Conservation (phyloP, 1,284 basidiomycete species). For the Boletellus deceptivus region DNA sequence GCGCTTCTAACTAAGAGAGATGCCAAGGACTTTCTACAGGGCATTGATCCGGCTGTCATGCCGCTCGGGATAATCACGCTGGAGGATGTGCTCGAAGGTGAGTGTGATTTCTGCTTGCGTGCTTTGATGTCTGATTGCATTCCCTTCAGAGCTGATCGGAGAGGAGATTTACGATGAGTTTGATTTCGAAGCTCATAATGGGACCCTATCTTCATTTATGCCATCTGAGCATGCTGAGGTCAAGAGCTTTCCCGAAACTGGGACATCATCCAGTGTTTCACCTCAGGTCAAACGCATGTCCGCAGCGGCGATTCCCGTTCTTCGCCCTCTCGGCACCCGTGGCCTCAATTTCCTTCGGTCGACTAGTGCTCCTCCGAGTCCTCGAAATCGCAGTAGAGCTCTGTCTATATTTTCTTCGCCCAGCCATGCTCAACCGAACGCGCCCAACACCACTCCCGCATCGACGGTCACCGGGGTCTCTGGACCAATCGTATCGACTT, state of each 20-base stretch:
- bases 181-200: constrained; percentile 68
- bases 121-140: constrained; percentile 1
- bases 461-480: background rate
- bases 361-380: constrained; percentile 57
- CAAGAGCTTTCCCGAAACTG: constrained; percentile 18
- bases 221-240: constrained; percentile 37
- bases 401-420: constrained; percentile 12
- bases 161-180: constrained; percentile 92
- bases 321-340: constrained; percentile 48
- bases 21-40: constrained; percentile 75
- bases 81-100: constrained; percentile 89
- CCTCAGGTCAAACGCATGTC: constrained; percentile 29
- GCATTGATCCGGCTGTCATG: constrained; percentile 69
- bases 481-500: background rate
- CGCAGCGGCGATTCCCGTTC: constrained; percentile 26
- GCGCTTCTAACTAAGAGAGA: constrained; percentile 70
- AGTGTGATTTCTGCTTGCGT: background rate
- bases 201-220: constrained; percentile 53
- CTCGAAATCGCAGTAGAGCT: constrained; percentile 30
- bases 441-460: background rate
- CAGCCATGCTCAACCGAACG: constrained; percentile 2
- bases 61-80: constrained; percentile 92
- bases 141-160: constrained; percentile 70
- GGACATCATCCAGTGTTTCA: constrained; percentile 22
- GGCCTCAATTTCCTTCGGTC: constrained; percentile 52